A percentile compares a stretch with the other conserved stretches of the same genome.
These are phyloP conservation scores for Quercus suber DNA, from an alignment of 306 rosid genomes.

Conservation along the genomic window DNA sequence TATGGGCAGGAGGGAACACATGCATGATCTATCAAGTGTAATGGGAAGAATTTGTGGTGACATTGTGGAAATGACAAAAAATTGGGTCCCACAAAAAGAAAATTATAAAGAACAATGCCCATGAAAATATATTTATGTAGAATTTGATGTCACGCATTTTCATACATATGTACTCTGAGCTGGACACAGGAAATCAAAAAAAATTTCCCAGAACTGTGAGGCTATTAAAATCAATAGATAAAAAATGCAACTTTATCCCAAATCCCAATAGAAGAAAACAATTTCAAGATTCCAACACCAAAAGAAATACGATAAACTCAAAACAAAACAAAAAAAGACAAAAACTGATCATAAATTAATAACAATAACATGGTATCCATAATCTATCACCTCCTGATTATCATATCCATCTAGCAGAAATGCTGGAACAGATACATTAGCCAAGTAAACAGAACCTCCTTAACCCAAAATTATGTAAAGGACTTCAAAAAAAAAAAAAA, in stretches of 20 bases:
- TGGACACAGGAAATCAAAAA: neutral
- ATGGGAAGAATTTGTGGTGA: neutral
- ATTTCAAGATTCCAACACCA: neutral
- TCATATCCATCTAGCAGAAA: neutral
- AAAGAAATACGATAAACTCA: neutral
- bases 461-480: neutral
- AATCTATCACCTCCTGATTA: neutral
- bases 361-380: too few species aligned
- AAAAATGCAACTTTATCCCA: too few species aligned
- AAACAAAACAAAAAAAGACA: neutral
- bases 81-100: conserved; percentile 5
- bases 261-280: neutral
- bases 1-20: neutral
- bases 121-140: neutral
- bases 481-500: neutral
- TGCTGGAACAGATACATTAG: neutral
- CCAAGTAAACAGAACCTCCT: neutral
- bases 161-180: neutral
- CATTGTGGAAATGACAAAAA: neutral
- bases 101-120: neutral
- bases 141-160: neutral
- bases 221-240: neutral
- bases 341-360: neutral
- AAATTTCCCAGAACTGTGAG: neutral
- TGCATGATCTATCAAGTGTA: conserved; percentile 1